Conservation (phyloP, 805 yeast species). For the Pichia deserticola region DNA sequence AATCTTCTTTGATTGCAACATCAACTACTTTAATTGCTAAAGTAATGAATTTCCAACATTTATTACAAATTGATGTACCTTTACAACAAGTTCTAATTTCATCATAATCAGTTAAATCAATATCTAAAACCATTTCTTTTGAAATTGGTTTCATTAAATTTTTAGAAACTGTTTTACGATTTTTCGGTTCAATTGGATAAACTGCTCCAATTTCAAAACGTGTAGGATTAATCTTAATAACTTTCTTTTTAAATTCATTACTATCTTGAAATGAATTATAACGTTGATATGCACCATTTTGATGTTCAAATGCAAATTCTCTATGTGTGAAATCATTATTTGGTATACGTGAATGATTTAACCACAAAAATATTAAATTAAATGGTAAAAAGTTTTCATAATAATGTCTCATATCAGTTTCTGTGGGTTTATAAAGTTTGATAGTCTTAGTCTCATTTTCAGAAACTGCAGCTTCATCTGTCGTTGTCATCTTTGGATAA, state of each 20-base stretch:
- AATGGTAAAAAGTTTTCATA: constrained; percentile 71
- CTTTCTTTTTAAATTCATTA: constrained; percentile 74
- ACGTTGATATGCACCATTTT: constrained; percentile 84
- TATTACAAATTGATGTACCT: constrained; percentile 74
- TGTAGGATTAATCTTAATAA: constrained; percentile 67
- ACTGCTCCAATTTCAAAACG: constrained; percentile 95
- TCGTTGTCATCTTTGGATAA: not conserved
- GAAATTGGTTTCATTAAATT: constrained; percentile 69
- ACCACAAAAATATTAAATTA: constrained; percentile 76
- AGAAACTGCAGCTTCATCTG: not conserved
- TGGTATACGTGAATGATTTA: constrained; percentile 76
- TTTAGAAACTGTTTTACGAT: constrained; percentile 69
- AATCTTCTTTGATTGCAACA: constrained; percentile 69
- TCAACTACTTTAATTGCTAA: constrained; percentile 76
- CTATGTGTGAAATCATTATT: constrained; percentile 74
- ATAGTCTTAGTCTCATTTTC: not conserved
- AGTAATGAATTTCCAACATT: constrained; percentile 90
- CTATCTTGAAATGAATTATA: constrained; percentile 65
- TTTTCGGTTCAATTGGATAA: constrained; percentile 80
- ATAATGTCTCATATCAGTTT: constrained; percentile 56
- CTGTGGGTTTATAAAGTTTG: constrained; percentile 4
- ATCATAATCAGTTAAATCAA: constrained; percentile 96
- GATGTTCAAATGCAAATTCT: constrained; percentile 87
- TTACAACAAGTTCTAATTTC: constrained; percentile 88
- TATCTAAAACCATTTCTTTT: constrained; percentile 92